These are phyloP conservation scores for Perkinsus marinus DNA, from an alignment of 169 alveolate genomes.

Conservation along the genomic window DNA sequence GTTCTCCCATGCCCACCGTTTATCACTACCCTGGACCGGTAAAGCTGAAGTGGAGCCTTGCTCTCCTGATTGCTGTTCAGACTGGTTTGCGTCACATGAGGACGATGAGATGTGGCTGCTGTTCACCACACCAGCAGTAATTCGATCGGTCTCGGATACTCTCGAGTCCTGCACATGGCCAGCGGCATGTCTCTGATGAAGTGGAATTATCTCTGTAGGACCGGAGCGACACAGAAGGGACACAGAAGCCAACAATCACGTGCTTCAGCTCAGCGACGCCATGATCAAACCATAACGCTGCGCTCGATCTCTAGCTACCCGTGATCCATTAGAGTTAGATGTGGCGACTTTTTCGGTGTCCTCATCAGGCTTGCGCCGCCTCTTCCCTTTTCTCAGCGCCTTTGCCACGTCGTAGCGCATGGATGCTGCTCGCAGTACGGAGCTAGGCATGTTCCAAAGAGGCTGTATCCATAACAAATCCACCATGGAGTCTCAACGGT, in stretches of 20 bases:
- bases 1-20: no score
- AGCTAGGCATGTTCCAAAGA: not conserved
- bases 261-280: no score
- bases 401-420: not conserved
- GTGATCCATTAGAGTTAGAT: not conserved
- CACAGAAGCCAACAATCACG: no score
- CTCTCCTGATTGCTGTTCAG: not conserved
- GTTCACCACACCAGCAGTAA: not conserved
- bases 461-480: not conserved
- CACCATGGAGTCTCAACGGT: no score
- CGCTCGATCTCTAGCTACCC: no score
- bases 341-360: not conserved
- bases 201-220: no score
- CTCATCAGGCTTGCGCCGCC: not conserved
- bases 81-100: not conserved
- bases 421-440: not conserved
- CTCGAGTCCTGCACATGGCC: no score
- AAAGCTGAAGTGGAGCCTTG: not conserved
- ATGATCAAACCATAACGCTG: no score
- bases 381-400: not conserved
- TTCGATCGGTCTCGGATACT: no score
- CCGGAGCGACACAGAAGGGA: no score
- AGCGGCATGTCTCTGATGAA: no score
- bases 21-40: not conserved
- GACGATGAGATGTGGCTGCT: not conserved